Base-by-base conservation (phyloP, 257 asterid genomes). In the Solanum pennellii region DNA sequence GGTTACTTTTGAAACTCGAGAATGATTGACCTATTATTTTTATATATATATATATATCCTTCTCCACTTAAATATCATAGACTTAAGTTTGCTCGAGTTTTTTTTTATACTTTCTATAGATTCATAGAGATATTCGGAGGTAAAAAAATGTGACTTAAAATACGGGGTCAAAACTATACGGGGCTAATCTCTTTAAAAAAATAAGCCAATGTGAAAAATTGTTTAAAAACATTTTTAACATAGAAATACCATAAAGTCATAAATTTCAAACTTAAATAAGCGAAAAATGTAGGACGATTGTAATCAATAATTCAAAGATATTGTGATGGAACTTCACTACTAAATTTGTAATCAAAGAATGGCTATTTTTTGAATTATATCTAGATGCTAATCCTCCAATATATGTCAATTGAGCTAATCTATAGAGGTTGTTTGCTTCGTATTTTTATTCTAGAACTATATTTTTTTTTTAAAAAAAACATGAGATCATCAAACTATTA, bases 61-160 rank as follows among this genome's bases (percentile, higher is more conserved):
- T 68, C 10, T 68, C 23, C 12, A 12, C 12, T 69, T 14, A 69
- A 69, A 29, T 69, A 15, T 3, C 21, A 49, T 29, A 29, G 1
- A 15, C 3, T 56, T 0, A 14, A 7, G 1, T 69, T 69, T 66
- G 1, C 3, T 14, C 0, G 9, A 27, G 12, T 7, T 27, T 0
- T 68, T 68, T 11, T 2, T 65, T 65, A 7, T 6, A 0, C 21
- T 1, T 23, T 60, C 10, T 62, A 23, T 23, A 62, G 9, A 9
- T 10, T 23, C 15, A 68, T 13, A 14, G 75, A 3, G 3, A 21
- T 13, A 68, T 68, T 68, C 0, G 3, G 39, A 68, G 39, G 5
- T 68, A 12, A 13, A 27, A 66, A 66, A 6, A 27, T 27, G 9
- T 6, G 20, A 66, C 20, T 5, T 23, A n/a, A 12, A 62, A n/a